Conservation (phyloP, 2,329 filamentous ascomycete genomes). For the Coniella lustricola region DNA sequence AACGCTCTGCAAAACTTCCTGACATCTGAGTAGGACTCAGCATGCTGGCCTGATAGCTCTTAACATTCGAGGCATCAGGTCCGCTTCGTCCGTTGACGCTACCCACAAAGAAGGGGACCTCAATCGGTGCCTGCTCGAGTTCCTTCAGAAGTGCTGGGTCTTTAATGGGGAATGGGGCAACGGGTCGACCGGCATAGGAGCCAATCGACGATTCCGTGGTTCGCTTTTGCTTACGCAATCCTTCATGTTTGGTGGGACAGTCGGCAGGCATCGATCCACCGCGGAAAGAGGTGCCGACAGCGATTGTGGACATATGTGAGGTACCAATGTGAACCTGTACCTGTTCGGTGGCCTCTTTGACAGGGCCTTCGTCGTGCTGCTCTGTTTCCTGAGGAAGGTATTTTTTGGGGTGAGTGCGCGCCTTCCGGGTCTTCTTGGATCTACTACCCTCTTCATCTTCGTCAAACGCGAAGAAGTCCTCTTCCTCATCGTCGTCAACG, state of each 20-base stretch:
- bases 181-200: constrained; percentile 32
- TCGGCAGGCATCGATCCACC: constrained; percentile 7
- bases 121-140: constrained; percentile 30
- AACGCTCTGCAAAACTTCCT: constrained; percentile 26
- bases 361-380: not conserved
- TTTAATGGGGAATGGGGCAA: constrained; percentile 21
- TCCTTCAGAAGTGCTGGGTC: constrained; percentile 19
- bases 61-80: constrained; percentile 22
- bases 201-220: constrained; percentile 24
- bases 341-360: not conserved
- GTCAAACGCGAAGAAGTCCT: constrained; percentile 11
- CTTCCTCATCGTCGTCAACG: constrained; percentile 4
- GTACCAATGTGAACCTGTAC: not conserved
- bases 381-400: constrained; percentile 1
- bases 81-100: constrained; percentile 28
- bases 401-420: constrained; percentile 2
- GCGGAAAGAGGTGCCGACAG: not conserved
- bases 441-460: not conserved
- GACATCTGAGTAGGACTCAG: constrained; percentile 13
- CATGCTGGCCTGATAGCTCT: constrained; percentile 24
- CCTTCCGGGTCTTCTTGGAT: not conserved
- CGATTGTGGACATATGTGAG: constrained; percentile 5
- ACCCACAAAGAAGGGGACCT: constrained; percentile 33
- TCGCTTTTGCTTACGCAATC: no score
- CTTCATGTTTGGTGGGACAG: constrained; percentile 7